These are phyloP conservation scores for Starmerella floris DNA, from an alignment of 805 yeast species.

Conservation along the genomic window DNA sequence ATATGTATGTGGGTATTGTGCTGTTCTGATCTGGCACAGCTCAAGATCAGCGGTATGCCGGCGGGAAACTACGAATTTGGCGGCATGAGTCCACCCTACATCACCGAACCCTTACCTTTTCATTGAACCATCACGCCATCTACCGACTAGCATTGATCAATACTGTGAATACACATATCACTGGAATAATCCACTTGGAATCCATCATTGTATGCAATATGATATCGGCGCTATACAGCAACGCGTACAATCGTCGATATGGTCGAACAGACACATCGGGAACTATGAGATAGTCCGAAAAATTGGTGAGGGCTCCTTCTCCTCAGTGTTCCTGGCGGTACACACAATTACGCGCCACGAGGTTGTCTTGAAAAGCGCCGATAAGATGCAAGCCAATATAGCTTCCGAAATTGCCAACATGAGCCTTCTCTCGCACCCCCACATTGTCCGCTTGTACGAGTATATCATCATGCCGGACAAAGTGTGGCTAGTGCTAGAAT, in stretches of 20 bases:
- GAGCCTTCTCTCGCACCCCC: slow-evolving; percentile 67
- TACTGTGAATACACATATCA: no score
- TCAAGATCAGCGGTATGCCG: no score
- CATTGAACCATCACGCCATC: no score
- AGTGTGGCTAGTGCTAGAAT: slow-evolving; percentile 82
- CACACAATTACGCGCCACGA: slow-evolving; percentile 63
- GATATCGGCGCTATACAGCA: slow-evolving; percentile 13
- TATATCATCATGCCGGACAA: slow-evolving; percentile 64
- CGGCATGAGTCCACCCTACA: no score
- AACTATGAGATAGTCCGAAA: slow-evolving; percentile 59
- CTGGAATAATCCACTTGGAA: no score
- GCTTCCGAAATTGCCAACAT: slow-evolving; percentile 86
- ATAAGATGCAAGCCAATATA: slow-evolving; percentile 69
- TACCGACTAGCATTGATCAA: no score
- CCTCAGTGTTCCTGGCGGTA: slow-evolving; percentile 74
- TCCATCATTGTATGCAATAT: background rate
- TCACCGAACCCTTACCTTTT: no score
- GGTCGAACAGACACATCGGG: slow-evolving; percentile 39
- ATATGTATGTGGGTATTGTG: no score
- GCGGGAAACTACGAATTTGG: no score
- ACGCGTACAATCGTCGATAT: slow-evolving; percentile 9
- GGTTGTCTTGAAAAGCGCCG: slow-evolving; percentile 67
- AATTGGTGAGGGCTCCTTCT: slow-evolving; percentile 82
- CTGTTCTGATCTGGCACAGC: no score
- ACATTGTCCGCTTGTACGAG: slow-evolving; percentile 75